These are phyloP conservation scores for Brassica napus DNA, from an alignment of 345 rosid genomes.

Conservation along the genomic window DNA sequence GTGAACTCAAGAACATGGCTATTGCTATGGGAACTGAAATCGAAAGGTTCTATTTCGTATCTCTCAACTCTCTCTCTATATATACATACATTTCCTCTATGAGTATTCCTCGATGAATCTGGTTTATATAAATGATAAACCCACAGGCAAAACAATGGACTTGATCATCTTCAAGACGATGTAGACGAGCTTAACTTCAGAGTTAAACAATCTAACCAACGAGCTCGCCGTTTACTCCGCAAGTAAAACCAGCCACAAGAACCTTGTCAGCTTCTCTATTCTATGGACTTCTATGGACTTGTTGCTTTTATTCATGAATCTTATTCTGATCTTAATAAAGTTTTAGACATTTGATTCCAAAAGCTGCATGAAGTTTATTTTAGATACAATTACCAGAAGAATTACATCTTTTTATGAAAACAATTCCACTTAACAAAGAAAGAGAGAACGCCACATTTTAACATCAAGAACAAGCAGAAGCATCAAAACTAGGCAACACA, in stretches of 20 bases:
- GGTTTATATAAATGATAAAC: conserved; percentile 7
- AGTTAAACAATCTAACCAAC: conserved; percentile 60
- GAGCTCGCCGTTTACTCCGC: conserved; percentile 64
- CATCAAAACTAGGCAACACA: conserved; percentile 74
- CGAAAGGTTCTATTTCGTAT: conserved; percentile 48
- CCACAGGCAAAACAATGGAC: conserved; percentile 67
- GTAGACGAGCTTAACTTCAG: conserved; percentile 69
- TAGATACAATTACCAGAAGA: conserved; percentile 39
- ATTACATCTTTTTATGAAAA: conserved; percentile 6
- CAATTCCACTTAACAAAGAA: not conserved
- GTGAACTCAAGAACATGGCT: conserved; percentile 85
- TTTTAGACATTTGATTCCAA: conserved; percentile 1
- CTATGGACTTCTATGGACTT: not conserved
- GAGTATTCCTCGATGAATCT: not conserved
- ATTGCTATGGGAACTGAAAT: conserved; percentile 83
- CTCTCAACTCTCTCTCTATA: not conserved
- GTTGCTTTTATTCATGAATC: conserved; percentile 18
- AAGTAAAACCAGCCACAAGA: conserved; percentile 47
- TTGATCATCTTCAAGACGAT: conserved; percentile 64
- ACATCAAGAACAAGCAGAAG: conserved; percentile 57
- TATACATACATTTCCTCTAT: not conserved
- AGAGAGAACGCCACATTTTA: not conserved
- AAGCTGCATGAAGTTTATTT: not conserved
- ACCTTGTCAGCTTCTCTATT: not conserved
- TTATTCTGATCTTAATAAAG: not conserved